These are phyloP conservation scores for Sporothrix curviconia DNA, from an alignment of 2,329 filamentous ascomycete species.

Conservation along the genomic window DNA sequence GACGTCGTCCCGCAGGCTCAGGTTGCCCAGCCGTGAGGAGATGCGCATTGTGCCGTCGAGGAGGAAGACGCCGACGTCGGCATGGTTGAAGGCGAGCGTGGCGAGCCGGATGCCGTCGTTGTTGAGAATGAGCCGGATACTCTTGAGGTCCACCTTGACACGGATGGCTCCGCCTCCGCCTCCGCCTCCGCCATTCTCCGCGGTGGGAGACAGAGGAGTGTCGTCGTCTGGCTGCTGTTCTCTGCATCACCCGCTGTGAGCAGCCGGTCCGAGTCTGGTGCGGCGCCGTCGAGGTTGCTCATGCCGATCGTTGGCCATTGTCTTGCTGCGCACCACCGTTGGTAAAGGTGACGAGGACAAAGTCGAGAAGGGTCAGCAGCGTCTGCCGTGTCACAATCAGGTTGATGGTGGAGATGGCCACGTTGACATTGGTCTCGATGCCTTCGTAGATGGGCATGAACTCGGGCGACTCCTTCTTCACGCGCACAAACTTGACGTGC, in stretches of 20 bases:
- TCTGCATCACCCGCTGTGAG: neutral
- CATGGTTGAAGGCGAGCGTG: conserved; percentile 85
- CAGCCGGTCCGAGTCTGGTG: neutral
- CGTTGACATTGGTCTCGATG: conserved; percentile 86
- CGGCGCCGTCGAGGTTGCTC: conserved; percentile 29
- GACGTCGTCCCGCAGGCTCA: conserved; percentile 87
- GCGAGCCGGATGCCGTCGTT: conserved; percentile 95
- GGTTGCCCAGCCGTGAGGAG: conserved; percentile 76
- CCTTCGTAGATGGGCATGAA: conserved; percentile 89
- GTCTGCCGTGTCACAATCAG: conserved; percentile 90
- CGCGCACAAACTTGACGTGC: conserved; percentile 79
- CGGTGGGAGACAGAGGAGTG: conserved; percentile 17
- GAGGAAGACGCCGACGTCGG: conserved; percentile 84
- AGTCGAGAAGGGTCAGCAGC: conserved; percentile 84
- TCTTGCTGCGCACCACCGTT: conserved; percentile 36
- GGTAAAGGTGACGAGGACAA: conserved; percentile 87
- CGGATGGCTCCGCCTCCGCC: conserved; percentile 67
- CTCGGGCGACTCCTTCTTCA: conserved; percentile 86
- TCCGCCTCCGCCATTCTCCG: neutral
- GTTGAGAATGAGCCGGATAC: conserved; percentile 89
- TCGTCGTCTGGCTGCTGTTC: conserved; percentile 26
- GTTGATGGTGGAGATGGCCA: conserved; percentile 91
- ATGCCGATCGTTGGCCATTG: conserved; percentile 24
- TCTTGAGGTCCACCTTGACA: conserved; percentile 89
- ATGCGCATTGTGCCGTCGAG: conserved; percentile 81